Evolutionary conservation across 179 eudicot genomes (phyloP), one percentile per base, ranked within the genome.

Genomic region (Beta lomatogona): DNA sequence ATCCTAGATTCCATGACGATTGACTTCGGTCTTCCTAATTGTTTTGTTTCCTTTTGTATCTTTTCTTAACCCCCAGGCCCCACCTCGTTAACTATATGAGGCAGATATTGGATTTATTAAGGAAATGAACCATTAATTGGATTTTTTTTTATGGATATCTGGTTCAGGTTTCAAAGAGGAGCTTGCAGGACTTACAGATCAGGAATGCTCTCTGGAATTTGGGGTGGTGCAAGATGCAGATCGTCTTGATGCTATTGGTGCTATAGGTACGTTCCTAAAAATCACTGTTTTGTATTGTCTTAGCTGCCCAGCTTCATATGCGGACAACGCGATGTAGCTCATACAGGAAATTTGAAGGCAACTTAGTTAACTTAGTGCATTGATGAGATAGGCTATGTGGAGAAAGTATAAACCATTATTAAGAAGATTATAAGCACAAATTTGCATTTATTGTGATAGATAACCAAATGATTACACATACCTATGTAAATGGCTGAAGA

Each of bases 221-320:
- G 94, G 94, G 55, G 93, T 96, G 63, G 99, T 96, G 73, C 98
- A 96, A 91, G 99, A 96, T 91, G 99, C 99, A 82, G 98, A 96
- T 84, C 94, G 97, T 60, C 99, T 96, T 81, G 99, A 96, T 88
- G 99, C 99, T 64, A 92, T 96, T 89, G 99, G 98, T 79, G 98
- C 99, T 69, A 91, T 95, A 69, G 99, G 99, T 95, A 87, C 75
- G 81, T 71, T 16, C 59, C 28, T 60, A 64, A 45, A 36, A 46
- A 59, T 46, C 16, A 3, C 46, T 21, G 13, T 58, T 74, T 46
- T 21, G 13, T 36, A 69, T 28, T 44, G 1, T 45, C 5, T 2
- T 60, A 28, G 58, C 1, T 60, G 10, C 4, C 14, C 9, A n/a
- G 28, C 25, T 63, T 25, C 36, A 45, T 50, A 12, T 25, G 50